Evolutionary conservation across 345 rosid species (phyloP).

Genomic region (Ceriops zippeliana): DNA sequence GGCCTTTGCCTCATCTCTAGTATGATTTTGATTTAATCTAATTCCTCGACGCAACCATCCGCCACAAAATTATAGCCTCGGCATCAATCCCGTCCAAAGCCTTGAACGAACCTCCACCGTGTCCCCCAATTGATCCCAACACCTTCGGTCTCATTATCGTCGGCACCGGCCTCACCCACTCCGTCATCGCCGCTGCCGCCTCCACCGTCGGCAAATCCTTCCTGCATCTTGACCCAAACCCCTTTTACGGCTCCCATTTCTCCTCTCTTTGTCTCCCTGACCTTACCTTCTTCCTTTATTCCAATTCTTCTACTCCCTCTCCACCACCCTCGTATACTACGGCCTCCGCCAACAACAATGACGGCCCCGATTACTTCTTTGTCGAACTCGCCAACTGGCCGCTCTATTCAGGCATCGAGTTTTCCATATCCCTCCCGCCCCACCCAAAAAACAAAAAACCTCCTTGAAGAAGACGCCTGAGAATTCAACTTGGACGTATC

Average conservation of each 20-base stretch:
- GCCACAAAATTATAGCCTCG: too few species aligned
- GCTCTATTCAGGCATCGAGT: constrained; percentile 56
- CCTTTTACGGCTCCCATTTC: constrained; percentile 83
- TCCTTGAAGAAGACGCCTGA: constrained; percentile 38
- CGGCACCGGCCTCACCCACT: constrained; percentile 78
- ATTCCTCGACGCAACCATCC: too few species aligned
- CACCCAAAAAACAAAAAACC: not conserved
- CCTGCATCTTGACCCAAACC: constrained; percentile 84
- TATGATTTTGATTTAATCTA: too few species aligned
- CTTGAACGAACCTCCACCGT: constrained; percentile 49
- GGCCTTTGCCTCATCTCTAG: too few species aligned
- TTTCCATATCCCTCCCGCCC: constrained; percentile 38
- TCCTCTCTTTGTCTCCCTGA: constrained; percentile 61
- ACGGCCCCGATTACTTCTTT: constrained; percentile 18
- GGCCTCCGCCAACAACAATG: not conserved
- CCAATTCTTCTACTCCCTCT: constrained; percentile 33
- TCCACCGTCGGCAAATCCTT: constrained; percentile 63
- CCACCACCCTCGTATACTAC: not conserved
- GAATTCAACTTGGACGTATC: constrained; percentile 58
- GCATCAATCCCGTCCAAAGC: too few species aligned
- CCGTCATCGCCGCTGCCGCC: constrained; percentile 66
- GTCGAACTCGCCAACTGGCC: constrained; percentile 36
- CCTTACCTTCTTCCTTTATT: constrained; percentile 56
- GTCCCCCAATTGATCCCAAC: constrained; percentile 68
- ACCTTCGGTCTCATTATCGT: constrained; percentile 59